These are phyloP conservation scores for Huntiella bhutanensis DNA, from an alignment of 2,329 filamentous ascomycete genomes.

Conservation along the genomic window DNA sequence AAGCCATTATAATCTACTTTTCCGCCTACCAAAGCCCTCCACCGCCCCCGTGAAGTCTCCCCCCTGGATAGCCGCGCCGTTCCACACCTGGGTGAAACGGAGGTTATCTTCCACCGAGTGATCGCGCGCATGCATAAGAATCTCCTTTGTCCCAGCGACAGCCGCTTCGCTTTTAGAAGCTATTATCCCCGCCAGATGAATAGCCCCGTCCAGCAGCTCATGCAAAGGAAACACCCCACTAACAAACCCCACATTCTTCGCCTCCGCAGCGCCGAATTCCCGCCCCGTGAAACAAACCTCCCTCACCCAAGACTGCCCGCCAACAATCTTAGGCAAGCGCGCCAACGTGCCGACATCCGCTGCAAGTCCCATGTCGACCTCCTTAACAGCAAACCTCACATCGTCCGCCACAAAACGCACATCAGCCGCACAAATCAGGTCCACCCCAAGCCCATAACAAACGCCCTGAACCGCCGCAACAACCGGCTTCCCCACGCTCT, in stretches of 20 bases:
- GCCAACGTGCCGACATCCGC: constrained; percentile 62
- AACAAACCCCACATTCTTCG: constrained; percentile 50
- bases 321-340: constrained; percentile 54
- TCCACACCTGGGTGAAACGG: constrained; percentile 76
- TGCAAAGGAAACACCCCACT: constrained; percentile 46
- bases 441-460: constrained; percentile 58
- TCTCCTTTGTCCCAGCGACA: constrained; percentile 70
- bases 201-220: constrained; percentile 39
- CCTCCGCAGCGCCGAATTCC: constrained; percentile 50
- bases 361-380: constrained; percentile 65
- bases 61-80: constrained; percentile 64
- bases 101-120: constrained; percentile 59
- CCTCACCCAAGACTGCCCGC: constrained; percentile 57
- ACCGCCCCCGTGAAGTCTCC: constrained; percentile 41
- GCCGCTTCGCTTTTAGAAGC: constrained; percentile 74
- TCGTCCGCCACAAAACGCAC: constrained; percentile 44
- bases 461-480: constrained; percentile 67
- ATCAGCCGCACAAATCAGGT: constrained; percentile 51
- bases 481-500: constrained; percentile 82
- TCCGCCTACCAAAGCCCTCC: not conserved
- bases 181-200: constrained; percentile 45
- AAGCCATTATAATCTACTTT: not conserved
- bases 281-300: constrained; percentile 57
- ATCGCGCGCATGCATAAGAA: constrained; percentile 67
- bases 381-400: constrained; percentile 52